Base-by-base conservation (phyloP, 805 yeast species). In the Wickerhamiella brachini region DNA sequence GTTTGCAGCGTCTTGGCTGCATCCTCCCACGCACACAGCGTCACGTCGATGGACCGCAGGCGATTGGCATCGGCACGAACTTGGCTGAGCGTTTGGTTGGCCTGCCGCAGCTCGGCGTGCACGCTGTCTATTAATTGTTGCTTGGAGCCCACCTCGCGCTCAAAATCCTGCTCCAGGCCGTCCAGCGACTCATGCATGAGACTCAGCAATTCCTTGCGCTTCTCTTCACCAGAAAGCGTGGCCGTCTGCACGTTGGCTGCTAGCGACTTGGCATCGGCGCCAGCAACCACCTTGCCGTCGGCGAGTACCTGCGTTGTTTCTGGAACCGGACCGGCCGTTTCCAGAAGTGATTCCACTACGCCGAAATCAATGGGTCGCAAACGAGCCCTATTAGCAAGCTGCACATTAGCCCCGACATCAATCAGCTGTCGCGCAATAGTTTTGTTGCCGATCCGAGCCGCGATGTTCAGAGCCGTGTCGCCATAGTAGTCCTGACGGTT, bases 401-500 rank as follows among this genome's bases (percentile, higher is more conserved):
- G 73, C 5, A 85, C 78, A 62, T 89, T 85, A 1, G 97, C 97
- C 38, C 97, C 96, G 51, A 85, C 83, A 55, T 85, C 89, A 49
- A 93, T 66, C 47, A 93, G 72, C 55, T 83, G 85, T 55, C 84
- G 86, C 9, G 84, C 89, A 51, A 93, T 76, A 45, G 83, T 80
- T 46, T 80, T 78, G 63, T 85, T 84, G 8, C 95, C 95, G 23
- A 93, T 78, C 59, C 94, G 77, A 0, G 97, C 93, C 0, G 95
- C 94, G 51, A 93, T 85, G 62, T 89, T 95, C 54, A 93, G 71
- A 47, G 96, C 89, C 0, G 98, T 93, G 64, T 93, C 96, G 23
- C 98, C 98, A 60, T 89, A 89, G 50, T 79, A 72, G 68, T 93
- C 98, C 56, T 83, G 85, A n/a, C 84, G 83, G 63, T 93, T 90